A percentile compares a stretch with the other conserved stretches of the same genome.
phyloP scores from a whole-genome alignment of 164 flowering plant genomes.

The Vitis rotundifolia region DNA sequence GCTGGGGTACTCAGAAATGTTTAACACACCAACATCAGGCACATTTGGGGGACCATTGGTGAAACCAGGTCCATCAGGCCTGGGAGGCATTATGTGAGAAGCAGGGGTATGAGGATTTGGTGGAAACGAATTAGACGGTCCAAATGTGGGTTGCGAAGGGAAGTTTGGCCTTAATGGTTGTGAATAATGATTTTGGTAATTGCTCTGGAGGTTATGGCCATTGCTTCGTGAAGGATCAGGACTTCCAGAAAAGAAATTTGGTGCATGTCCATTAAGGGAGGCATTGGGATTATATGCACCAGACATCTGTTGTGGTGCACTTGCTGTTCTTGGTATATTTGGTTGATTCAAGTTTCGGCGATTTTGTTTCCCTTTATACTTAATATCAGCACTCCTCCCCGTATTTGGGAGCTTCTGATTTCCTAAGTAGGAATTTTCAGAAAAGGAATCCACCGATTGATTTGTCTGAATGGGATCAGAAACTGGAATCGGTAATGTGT shows the following conservation, averaged over 20 bases:
- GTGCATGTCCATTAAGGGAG: constrained; percentile 28
- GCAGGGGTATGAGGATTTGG: constrained; percentile 34
- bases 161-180: constrained; percentile 42
- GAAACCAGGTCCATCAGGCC: constrained; percentile 38
- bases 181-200: constrained; percentile 40
- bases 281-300: constrained; percentile 29
- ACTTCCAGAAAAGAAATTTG: constrained; percentile 32
- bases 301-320: constrained; percentile 53
- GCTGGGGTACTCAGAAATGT: constrained; percentile 36
- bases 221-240: constrained; percentile 38
- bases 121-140: constrained; percentile 31
- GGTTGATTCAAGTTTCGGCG: constrained; percentile 43
- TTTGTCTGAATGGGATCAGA: constrained; percentile 25
- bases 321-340: constrained; percentile 33
- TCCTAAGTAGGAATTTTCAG: constrained; percentile 27
- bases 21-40: constrained; percentile 57
- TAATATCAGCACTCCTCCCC: constrained; percentile 38
- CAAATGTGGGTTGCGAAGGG: constrained; percentile 36
- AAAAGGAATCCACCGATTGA: constrained; percentile 25
- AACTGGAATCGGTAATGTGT: constrained; percentile 16
- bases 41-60: constrained; percentile 29
- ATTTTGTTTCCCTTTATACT: constrained; percentile 39
- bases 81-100: constrained; percentile 32
- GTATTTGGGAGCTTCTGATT: constrained; percentile 28
- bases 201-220: constrained; percentile 20